Evolutionary conservation across 2,329 filamentous ascomycete genomes (phyloP).

Genomic region (Cylindrodendrum hubeiense): DNA sequence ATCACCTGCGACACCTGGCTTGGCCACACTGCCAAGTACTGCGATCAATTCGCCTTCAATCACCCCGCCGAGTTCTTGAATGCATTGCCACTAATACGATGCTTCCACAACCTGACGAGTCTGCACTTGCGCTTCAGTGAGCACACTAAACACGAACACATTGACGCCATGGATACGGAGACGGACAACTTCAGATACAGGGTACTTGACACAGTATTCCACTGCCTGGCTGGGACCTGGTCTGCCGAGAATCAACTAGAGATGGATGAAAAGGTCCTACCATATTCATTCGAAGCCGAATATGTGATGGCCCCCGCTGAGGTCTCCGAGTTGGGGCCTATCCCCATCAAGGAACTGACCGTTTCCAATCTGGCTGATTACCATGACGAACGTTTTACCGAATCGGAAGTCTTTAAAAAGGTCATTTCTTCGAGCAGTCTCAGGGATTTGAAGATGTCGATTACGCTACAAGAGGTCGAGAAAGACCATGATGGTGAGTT

Average conservation of each 20-base stretch:
- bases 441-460: constrained; percentile 3
- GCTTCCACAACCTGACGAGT: constrained; percentile 9
- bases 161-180: background rate
- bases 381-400: constrained; percentile 11
- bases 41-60: background rate
- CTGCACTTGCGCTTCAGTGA: constrained; percentile 22
- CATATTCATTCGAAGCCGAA: background rate
- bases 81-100: constrained; percentile 12
- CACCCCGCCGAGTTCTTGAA: constrained; percentile 14
- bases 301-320: background rate
- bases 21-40: background rate
- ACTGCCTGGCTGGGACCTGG: constrained; percentile 21
- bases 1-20: constrained; percentile 28
- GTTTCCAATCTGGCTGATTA: constrained; percentile 21
- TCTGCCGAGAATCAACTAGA: background rate
- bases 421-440: constrained; percentile 9
- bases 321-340: background rate
- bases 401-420: constrained; percentile 12
- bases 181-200: constrained; percentile 22
- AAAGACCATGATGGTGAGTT: background rate
- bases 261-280: constrained; percentile 8
- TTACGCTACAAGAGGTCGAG: constrained; percentile 15
- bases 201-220: constrained; percentile 22
- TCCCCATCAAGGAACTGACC: constrained; percentile 13
- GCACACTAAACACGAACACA: constrained; percentile 10